phyloP scores from a whole-genome alignment of 192 early-diverging fungal species.

The Coemansia nantahalensis region DNA sequence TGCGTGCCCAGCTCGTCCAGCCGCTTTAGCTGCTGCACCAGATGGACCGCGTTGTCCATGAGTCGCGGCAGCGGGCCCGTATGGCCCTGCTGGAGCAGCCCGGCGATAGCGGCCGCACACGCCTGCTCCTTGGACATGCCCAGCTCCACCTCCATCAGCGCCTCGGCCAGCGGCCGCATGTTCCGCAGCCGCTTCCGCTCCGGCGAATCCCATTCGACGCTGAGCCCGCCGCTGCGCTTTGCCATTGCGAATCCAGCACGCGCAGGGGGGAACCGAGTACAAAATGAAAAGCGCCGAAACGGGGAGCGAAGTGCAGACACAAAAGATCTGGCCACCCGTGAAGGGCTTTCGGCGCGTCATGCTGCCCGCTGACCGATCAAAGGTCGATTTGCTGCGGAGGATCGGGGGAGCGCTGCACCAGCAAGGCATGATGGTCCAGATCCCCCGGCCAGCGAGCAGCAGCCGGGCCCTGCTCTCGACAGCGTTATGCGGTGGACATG shows the following conservation, averaged over 20 bases:
- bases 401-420: no score
- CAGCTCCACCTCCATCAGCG: conserved; percentile 4
- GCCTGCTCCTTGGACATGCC: conserved; percentile 19
- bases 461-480: no score
- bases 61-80: conserved; percentile 7
- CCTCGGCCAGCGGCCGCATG: conserved; percentile 1
- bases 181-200: conserved; percentile 49
- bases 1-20: conserved; percentile 24
- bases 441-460: no score
- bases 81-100: conserved; percentile 14
- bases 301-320: no score
- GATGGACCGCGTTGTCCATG: conserved; percentile 31
- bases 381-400: no score
- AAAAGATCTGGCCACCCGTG: no score
- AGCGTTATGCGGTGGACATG: no score
- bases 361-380: no score
- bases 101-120: conserved; percentile 10
- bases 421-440: no score
- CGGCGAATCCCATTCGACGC: conserved; percentile 31
- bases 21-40: conserved; percentile 38
- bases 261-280: neutral
- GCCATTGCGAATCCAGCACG: conserved; percentile 4
- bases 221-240: conserved; percentile 26
- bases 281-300: neutral
- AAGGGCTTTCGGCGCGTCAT: no score